Percentiles rank a stretch among this genome's conserved stretches.
These are phyloP conservation scores for Curvularia spicifera DNA, from an alignment of 2,329 filamentous ascomycete genomes.

Conservation along the genomic window DNA sequence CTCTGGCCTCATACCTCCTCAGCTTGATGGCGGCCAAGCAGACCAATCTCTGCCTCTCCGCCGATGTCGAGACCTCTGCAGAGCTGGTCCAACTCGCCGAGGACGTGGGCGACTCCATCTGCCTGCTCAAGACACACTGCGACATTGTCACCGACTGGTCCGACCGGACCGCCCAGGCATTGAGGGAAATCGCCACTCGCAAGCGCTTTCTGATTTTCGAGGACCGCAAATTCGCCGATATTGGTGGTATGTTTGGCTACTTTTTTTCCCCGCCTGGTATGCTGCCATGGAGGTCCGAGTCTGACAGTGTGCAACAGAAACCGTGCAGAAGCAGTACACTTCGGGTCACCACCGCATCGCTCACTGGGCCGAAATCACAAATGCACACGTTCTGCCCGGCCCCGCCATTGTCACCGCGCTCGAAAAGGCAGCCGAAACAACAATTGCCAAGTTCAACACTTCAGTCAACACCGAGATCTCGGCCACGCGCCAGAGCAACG, in stretches of 20 bases:
- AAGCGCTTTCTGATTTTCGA: constrained; percentile 62
- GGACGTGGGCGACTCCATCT: constrained; percentile 66
- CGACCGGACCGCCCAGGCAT: constrained; percentile 58
- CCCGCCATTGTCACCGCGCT: constrained; percentile 60
- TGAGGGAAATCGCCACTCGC: constrained; percentile 56
- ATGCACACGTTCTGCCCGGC: constrained; percentile 61
- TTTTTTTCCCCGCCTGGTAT: no score
- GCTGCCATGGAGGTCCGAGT: neutral
- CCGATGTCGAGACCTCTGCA: constrained; percentile 63
- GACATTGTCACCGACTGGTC: constrained; percentile 68
- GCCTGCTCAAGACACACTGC: constrained; percentile 66
- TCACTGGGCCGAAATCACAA: constrained; percentile 60
- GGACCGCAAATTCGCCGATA: constrained; percentile 63
- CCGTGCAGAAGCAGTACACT: constrained; percentile 62
- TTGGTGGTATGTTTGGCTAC: constrained; percentile 55
- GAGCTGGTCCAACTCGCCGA: constrained; percentile 63
- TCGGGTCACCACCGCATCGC: constrained; percentile 59
- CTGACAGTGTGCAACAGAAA: constrained; percentile 48
- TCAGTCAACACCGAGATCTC: constrained; percentile 59
- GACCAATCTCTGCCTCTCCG: constrained; percentile 62
- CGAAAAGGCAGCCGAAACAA: constrained; percentile 55
- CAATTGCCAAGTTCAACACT: constrained; percentile 58
- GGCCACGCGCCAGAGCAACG: constrained; percentile 43
- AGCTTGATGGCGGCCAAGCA: constrained; percentile 58
- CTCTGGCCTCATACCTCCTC: constrained; percentile 57